These are phyloP conservation scores for Rubia balearica DNA, from an alignment of 305 asterid species.

Conservation along the genomic window DNA sequence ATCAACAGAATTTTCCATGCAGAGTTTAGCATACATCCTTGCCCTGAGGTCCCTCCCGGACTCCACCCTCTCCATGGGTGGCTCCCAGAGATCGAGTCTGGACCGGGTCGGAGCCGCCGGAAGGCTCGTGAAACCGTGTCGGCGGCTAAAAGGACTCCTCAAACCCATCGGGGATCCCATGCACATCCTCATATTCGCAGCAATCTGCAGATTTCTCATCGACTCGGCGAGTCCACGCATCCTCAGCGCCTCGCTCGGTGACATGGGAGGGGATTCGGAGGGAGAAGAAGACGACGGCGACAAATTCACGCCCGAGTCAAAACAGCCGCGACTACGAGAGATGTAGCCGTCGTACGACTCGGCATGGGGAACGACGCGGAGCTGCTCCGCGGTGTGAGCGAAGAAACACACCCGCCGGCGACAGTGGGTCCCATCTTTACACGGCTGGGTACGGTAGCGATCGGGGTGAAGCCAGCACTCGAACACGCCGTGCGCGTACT, in stretches of 20 bases:
- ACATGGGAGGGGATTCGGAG: constrained; percentile 49
- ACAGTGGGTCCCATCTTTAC: constrained; percentile 87
- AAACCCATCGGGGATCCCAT: constrained; percentile 21
- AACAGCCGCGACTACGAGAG: constrained; percentile 26
- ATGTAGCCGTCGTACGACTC: constrained; percentile 37
- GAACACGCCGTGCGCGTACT: constrained; percentile 90
- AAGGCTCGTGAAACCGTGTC: constrained; percentile 51
- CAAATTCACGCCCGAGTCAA: constrained; percentile 19
- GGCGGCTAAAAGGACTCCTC: constrained; percentile 21
- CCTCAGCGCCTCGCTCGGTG: constrained; percentile 35
- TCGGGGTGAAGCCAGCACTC: constrained; percentile 98
- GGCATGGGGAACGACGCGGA: constrained; percentile 56
- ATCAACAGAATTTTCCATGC: constrained; percentile 55
- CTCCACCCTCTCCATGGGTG: constrained; percentile 77
- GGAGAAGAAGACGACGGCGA: constrained; percentile 42
- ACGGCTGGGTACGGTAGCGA: constrained; percentile 88
- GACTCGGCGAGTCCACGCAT: constrained; percentile 44
- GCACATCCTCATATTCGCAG: constrained; percentile 17
- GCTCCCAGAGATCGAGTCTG: constrained; percentile 49
- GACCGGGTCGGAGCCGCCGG: constrained; percentile 54
- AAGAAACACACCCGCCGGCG: constrained; percentile 82
- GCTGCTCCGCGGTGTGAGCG: constrained; percentile 84
- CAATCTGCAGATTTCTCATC: constrained; percentile 42
- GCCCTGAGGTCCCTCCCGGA: constrained; percentile 70
- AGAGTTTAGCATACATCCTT: constrained; percentile 61